These are phyloP conservation scores for Kodamaea restingae DNA, from an alignment of 805 yeast genomes.

Conservation along the genomic window DNA sequence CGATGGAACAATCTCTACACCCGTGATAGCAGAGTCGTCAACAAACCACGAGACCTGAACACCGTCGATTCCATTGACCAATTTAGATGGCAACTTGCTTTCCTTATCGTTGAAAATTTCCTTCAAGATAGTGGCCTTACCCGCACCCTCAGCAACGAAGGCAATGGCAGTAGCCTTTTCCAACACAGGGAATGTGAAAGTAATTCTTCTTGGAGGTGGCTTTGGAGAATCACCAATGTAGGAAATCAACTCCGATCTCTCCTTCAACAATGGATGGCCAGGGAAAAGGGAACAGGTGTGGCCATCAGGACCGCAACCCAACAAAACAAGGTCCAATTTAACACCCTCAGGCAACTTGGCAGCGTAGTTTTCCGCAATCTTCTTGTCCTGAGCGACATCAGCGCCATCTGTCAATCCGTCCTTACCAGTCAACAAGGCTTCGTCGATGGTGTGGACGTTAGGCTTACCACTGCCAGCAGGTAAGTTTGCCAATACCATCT, in stretches of 20 bases:
- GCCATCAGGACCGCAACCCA: conserved; percentile 96
- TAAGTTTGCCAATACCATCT: conserved; percentile 52
- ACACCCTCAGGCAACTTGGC: conserved; percentile 46
- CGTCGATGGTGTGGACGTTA: conserved; percentile 63
- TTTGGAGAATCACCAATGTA: conserved; percentile 81
- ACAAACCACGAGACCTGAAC: conserved; percentile 78
- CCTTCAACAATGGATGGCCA: conserved; percentile 64
- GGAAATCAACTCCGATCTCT: conserved; percentile 50
- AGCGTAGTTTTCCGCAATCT: conserved; percentile 64
- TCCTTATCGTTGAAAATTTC: conserved; percentile 58
- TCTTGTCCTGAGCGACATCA: conserved; percentile 40
- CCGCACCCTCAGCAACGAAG: conserved; percentile 87
- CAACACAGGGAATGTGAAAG: conserved; percentile 78
- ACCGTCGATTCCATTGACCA: conserved; percentile 56
- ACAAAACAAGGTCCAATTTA: conserved; percentile 59
- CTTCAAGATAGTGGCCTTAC: conserved; percentile 69
- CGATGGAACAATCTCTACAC: conserved; percentile 45
- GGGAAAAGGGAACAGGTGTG: conserved; percentile 94
- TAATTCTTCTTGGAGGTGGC: conserved; percentile 90
- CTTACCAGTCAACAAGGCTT: conserved; percentile 50
- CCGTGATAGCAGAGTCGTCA: conserved; percentile 68
- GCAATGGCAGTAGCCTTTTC: conserved; percentile 52
- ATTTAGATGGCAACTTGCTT: conserved; percentile 61
- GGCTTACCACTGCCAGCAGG: conserved; percentile 45
- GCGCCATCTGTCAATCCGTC: conserved; percentile 43